Evolutionary conservation across 2,329 filamentous ascomycete genomes (phyloP).

Genomic region (Helotiales sp.): DNA sequence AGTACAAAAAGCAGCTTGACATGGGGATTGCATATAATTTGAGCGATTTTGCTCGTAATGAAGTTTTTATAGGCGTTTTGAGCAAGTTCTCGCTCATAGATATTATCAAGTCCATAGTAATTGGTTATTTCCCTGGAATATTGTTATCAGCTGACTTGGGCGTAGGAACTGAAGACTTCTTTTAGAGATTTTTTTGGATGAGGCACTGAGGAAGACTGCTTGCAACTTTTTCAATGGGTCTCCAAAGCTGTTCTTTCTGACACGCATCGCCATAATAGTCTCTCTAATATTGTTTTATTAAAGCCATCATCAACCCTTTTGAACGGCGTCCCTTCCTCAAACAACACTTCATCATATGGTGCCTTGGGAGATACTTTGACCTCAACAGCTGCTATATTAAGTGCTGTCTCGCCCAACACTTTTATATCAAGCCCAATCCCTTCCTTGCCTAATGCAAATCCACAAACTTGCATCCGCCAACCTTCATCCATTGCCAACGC

Average conservation of each 20-base stretch:
- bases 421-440: no score
- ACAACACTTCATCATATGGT: background rate
- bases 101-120: background rate
- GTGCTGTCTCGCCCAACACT: no score
- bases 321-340: background rate
- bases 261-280: background rate
- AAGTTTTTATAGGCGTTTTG: background rate
- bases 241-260: background rate
- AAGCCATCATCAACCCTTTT: background rate
- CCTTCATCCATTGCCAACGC: background rate
- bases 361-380: background rate
- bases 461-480: background rate
- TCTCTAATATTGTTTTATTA: background rate
- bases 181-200: background rate
- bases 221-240: background rate
- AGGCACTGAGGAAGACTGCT: background rate
- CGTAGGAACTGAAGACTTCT: background rate
- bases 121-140: background rate
- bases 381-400: background rate
- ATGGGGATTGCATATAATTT: background rate
- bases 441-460: no score
- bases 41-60: conserved; percentile 3
- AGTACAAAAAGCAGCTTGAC: background rate
- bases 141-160: background rate
- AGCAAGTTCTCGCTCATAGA: background rate